These are phyloP conservation scores for Viola pubescens DNA, from an alignment of 441 rosid genomes.

Conservation along the genomic window DNA sequence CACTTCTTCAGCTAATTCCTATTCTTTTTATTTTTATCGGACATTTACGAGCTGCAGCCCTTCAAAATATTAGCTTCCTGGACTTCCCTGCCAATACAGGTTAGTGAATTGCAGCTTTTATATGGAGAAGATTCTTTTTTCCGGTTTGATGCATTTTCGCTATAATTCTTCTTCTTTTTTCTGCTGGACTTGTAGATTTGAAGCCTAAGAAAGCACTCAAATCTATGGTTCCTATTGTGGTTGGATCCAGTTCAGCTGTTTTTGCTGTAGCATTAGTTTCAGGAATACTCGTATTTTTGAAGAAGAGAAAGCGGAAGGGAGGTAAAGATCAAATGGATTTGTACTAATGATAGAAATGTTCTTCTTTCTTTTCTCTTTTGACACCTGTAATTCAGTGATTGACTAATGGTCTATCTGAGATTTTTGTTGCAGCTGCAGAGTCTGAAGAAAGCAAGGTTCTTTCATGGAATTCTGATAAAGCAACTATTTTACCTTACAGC, in stretches of 20 bases:
- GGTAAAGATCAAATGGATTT: background rate
- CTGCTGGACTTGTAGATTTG: background rate
- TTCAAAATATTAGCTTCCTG: background rate
- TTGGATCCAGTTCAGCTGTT: conserved; percentile 6
- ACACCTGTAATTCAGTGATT: background rate
- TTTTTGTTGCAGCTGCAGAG: conserved; percentile 8
- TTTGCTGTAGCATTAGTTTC: background rate
- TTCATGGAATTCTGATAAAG: conserved; percentile 20
- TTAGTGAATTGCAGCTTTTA: background rate
- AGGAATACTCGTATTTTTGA: conserved; percentile 3
- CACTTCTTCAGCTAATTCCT: conserved; percentile 2
- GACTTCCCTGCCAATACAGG: conserved; percentile 1
- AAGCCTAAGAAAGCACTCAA: conserved; percentile 1
- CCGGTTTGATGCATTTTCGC: background rate
- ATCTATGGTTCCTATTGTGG: conserved; percentile 3
- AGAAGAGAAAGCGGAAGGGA: background rate
- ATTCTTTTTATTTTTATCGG: background rate
- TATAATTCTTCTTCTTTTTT: background rate
- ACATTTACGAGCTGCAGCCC: background rate
- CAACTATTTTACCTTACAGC: conserved; percentile 18
- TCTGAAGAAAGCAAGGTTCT: conserved; percentile 18
- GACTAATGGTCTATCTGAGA: conserved; percentile 2
- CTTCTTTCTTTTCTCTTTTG: background rate
- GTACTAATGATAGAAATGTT: background rate
- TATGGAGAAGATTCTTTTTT: background rate